Evolutionary conservation across 495 filamentous ascomycete genomes (phyloP).

Genomic region (Filosporella fistucella): DNA sequence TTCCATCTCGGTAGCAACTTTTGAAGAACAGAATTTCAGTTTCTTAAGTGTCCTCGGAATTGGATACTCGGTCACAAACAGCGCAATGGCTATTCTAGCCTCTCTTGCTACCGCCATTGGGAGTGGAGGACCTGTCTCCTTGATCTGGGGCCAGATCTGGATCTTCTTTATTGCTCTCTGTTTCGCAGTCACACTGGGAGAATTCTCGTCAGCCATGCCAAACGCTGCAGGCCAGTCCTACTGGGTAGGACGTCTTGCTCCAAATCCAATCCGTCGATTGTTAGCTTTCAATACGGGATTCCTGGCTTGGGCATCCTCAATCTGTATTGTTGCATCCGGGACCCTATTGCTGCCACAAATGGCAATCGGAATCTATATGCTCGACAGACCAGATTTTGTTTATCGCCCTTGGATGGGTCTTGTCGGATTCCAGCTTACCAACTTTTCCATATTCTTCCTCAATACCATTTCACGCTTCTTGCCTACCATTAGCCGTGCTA

Average conservation of each 20-base stretch:
- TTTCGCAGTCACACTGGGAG: conserved; percentile 44
- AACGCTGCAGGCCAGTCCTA: conserved; percentile 35
- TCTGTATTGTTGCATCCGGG: conserved; percentile 55
- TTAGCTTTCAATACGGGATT: conserved; percentile 53
- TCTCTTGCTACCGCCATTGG: conserved; percentile 56
- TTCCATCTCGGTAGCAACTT: too few species aligned
- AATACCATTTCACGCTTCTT: conserved; percentile 30
- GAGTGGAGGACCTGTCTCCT: conserved; percentile 54
- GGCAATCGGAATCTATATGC: too few species aligned
- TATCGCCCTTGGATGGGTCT: conserved; percentile 53
- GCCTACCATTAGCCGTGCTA: conserved; percentile 32
- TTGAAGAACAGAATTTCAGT: conserved; percentile 55
- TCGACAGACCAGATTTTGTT: not conserved
- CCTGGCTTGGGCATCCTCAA: conserved; percentile 52
- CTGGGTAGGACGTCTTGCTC: conserved; percentile 57
- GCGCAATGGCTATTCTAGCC: conserved; percentile 59
- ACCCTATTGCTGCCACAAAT: too few species aligned
- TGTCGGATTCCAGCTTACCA: conserved; percentile 41
- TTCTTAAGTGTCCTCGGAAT: conserved; percentile 53
- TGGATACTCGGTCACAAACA: conserved; percentile 60
- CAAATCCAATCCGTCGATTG: conserved; percentile 45
- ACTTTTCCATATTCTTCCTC: conserved; percentile 28
- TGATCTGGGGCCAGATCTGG: conserved; percentile 57
- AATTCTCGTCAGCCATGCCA: conserved; percentile 53
- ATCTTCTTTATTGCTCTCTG: conserved; percentile 49